A percentile compares a stretch with the other conserved stretches of the same genome.
These are phyloP conservation scores for Hansenula lynferdii DNA, from an alignment of 1,139 yeast species.

Conservation along the genomic window DNA sequence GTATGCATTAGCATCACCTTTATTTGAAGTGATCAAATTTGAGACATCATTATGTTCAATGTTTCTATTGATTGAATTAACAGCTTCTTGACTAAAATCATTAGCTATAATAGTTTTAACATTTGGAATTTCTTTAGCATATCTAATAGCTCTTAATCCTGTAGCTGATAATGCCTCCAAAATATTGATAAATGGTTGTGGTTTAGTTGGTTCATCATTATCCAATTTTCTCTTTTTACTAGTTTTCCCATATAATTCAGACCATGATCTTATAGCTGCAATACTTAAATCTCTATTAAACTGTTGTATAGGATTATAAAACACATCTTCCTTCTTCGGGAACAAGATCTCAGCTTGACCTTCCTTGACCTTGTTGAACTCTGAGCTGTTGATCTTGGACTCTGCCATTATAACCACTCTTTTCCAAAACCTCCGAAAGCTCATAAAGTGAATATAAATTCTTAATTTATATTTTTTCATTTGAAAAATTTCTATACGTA, in stretches of 20 bases:
- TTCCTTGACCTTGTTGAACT: conserved; percentile 55
- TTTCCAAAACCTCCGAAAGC: no score
- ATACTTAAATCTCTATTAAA: conserved; percentile 90
- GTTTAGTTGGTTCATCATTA: conserved; percentile 23
- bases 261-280: conserved; percentile 83
- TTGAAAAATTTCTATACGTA: background rate
- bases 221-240: conserved; percentile 28
- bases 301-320: conserved; percentile 95
- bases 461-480: no score
- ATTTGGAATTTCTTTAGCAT: conserved; percentile 82
- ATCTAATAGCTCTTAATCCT: conserved; percentile 89
- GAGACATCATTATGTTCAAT: conserved; percentile 59
- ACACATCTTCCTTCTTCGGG: conserved; percentile 74
- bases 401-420: no score
- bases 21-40: conserved; percentile 54
- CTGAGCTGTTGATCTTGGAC: conserved; percentile 23
- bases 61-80: conserved; percentile 70
- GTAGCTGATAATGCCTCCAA: conserved; percentile 94
- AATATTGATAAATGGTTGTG: conserved; percentile 50
- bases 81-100: conserved; percentile 84
- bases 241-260: conserved; percentile 43
- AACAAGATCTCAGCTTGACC: conserved; percentile 79
- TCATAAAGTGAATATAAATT: no score
- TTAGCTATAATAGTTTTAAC: conserved; percentile 77
- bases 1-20: conserved; percentile 83